Conservation (phyloP, 257 asterid species). For the Solanum tarapatanum region DNA sequence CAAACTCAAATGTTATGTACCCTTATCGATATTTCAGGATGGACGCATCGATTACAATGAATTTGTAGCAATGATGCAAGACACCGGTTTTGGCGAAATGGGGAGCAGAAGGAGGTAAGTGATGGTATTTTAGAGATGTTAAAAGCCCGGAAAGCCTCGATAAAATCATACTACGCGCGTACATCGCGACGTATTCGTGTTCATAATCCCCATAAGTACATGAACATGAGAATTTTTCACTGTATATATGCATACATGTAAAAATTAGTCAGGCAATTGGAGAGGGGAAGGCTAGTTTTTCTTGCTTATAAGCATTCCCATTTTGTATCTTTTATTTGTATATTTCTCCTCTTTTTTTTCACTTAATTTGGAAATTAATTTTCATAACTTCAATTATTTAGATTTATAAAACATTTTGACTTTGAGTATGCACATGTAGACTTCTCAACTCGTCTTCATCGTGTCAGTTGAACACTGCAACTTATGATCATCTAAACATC, state of each 20-base stretch:
- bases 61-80: slow-evolving; percentile 87
- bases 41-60: slow-evolving; percentile 75
- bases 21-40: slow-evolving; percentile 35
- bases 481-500: not conserved
- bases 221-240: not conserved
- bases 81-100: slow-evolving; percentile 38
- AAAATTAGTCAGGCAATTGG: slow-evolving; percentile 16
- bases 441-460: not conserved
- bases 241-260: slow-evolving; percentile 5
- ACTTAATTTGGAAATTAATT: not conserved
- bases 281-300: slow-evolving; percentile 4
- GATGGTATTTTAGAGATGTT: not conserved
- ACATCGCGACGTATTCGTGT: not conserved
- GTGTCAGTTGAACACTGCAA: not conserved
- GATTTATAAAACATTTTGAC: not conserved
- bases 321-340: not conserved
- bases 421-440: too few relatives aligned
- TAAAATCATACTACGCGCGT: not conserved
- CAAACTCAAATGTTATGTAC: not conserved
- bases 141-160: not conserved
- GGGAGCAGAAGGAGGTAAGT: slow-evolving; percentile 18
- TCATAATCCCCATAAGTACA: not conserved
- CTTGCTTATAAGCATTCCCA: not conserved
- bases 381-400: not conserved
- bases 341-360: not conserved